Percentiles rank a stretch among this genome's conserved stretches.
Conservation (phyloP, 805 yeast genomes). For the Brettanomyces sp. region DNA sequence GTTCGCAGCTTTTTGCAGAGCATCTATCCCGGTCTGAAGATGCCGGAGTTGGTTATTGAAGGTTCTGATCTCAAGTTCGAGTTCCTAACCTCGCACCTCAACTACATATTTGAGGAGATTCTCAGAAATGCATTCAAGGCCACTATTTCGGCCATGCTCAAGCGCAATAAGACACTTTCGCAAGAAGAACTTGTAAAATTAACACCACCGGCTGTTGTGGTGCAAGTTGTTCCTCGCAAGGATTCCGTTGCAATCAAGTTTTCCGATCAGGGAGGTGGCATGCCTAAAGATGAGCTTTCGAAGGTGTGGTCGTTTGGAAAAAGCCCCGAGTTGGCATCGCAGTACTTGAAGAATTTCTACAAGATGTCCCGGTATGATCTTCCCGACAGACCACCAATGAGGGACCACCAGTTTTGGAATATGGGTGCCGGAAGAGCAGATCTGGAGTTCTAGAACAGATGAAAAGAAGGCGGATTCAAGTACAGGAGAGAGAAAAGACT, state of each 20-base stretch:
- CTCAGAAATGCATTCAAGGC: constrained; percentile 81
- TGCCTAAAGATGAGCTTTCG: constrained; percentile 46
- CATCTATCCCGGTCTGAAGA: constrained; percentile 42
- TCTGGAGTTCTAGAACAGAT: neutral
- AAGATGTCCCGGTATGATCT: constrained; percentile 53
- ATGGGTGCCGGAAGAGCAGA: neutral
- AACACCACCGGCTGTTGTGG: constrained; percentile 63
- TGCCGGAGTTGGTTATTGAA: constrained; percentile 73
- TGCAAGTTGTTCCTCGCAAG: constrained; percentile 59
- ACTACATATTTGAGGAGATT: constrained; percentile 80
- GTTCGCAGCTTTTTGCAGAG: constrained; percentile 44
- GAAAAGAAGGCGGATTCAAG: neutral
- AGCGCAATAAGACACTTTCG: constrained; percentile 10
- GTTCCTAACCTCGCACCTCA: constrained; percentile 78
- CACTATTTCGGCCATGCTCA: constrained; percentile 44
- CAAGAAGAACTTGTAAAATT: constrained; percentile 8
- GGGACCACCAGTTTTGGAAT: constrained; percentile 9
- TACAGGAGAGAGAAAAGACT: neutral
- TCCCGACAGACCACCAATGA: constrained; percentile 19
- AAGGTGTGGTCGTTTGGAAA: constrained; percentile 86
- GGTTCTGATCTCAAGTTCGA: constrained; percentile 72
- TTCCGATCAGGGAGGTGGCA: constrained; percentile 88
- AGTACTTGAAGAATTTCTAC: constrained; percentile 58
- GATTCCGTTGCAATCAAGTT: constrained; percentile 67
- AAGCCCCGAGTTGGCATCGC: constrained; percentile 47